These are phyloP conservation scores for Scheffersomyces illinoinensis DNA, from an alignment of 1,139 yeast species.

Conservation along the genomic window DNA sequence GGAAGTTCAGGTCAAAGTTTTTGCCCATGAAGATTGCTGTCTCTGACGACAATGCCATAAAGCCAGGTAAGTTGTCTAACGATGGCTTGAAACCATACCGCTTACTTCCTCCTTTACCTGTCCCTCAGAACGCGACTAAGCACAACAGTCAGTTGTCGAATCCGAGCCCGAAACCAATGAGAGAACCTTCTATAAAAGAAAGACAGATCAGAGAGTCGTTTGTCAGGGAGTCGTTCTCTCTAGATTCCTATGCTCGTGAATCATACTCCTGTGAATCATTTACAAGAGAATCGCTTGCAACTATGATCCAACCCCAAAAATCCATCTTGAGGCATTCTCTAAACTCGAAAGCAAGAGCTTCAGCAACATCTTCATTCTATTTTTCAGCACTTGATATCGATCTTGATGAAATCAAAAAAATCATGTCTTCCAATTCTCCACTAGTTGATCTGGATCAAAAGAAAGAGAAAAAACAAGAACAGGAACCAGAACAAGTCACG, in stretches of 20 bases:
- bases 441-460: neutral
- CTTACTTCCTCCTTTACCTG: constrained; percentile 19
- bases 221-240: neutral
- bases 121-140: constrained; percentile 1
- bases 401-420: neutral
- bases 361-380: constrained; percentile 13
- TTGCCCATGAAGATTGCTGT: constrained; percentile 20
- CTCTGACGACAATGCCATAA: neutral
- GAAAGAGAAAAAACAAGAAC: constrained; percentile 2
- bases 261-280: neutral
- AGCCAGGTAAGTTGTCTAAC: neutral
- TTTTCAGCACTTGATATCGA: constrained; percentile 14
- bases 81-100: constrained; percentile 1
- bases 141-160: neutral
- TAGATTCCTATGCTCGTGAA: neutral
- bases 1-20: constrained; percentile 15
- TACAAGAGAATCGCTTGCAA: neutral
- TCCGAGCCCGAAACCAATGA: neutral
- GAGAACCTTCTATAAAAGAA: neutral
- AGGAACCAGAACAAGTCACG: constrained; percentile 13
- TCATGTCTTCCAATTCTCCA: constrained; percentile 1
- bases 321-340: neutral
- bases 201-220: neutral
- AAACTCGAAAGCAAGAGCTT: constrained; percentile 4
- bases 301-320: neutral